phyloP scores from a whole-genome alignment of 2,329 filamentous ascomycete species.

The Neodidymelliopsis sp. region DNA sequence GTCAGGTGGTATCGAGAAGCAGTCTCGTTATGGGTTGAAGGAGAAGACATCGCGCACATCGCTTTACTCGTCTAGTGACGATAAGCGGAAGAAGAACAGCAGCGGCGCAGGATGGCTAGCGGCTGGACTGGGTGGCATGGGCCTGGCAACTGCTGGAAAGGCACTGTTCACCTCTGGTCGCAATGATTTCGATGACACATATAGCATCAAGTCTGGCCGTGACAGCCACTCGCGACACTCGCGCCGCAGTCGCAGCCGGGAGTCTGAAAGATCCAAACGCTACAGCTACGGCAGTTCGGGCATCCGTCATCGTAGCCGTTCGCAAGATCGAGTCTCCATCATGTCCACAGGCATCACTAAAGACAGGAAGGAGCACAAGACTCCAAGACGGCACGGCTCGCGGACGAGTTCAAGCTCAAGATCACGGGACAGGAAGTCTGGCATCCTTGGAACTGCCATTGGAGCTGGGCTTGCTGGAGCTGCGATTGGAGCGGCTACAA shows the following conservation, averaged over 20 bases:
- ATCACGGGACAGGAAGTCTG: slow-evolving; percentile 45
- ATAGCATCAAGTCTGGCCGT: slow-evolving; percentile 64
- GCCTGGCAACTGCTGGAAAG: slow-evolving; percentile 60
- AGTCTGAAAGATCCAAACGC: slow-evolving; percentile 51
- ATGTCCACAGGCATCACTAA: slow-evolving; percentile 45
- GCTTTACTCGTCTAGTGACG: slow-evolving; percentile 42
- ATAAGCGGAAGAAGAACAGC: slow-evolving; percentile 53
- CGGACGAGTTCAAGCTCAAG: slow-evolving; percentile 50
- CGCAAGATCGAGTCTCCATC: slow-evolving; percentile 43
- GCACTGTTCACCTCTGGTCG: slow-evolving; percentile 58
- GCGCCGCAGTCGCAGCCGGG: slow-evolving; percentile 44
- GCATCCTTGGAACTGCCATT: slow-evolving; percentile 47
- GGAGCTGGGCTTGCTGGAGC: slow-evolving; percentile 51
- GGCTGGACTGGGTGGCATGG: slow-evolving; percentile 63
- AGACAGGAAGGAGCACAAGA: slow-evolving; percentile 47
- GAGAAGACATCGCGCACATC: slow-evolving; percentile 44
- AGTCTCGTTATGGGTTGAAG: slow-evolving; percentile 59
- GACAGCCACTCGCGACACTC: slow-evolving; percentile 40
- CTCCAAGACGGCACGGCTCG: slow-evolving; percentile 36
- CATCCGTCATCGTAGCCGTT: slow-evolving; percentile 49
- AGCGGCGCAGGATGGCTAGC: slow-evolving; percentile 60
- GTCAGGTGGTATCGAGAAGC: slow-evolving; percentile 64
- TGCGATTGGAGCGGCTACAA: slow-evolving; percentile 43
- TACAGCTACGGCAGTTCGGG: slow-evolving; percentile 55
- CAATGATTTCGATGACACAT: slow-evolving; percentile 67